These are phyloP conservation scores for Lactarius evosmus DNA, from an alignment of 768 basidiomycete genomes.

Conservation along the genomic window DNA sequence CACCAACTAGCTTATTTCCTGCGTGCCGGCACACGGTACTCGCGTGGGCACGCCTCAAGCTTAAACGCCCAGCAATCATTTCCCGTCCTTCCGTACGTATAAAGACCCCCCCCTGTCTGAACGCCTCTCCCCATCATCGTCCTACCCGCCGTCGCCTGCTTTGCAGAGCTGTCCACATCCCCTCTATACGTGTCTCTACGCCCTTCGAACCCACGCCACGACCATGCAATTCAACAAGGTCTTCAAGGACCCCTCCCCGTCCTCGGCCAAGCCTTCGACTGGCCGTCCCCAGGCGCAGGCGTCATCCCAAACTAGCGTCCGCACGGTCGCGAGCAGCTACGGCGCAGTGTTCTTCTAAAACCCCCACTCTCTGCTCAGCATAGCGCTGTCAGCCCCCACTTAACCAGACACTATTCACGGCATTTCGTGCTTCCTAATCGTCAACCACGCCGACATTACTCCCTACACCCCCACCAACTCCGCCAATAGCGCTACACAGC, in stretches of 20 bases:
- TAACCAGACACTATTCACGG: not conserved
- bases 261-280: conserved; percentile 15
- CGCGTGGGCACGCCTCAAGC: conserved; percentile 7
- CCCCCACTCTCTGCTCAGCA: not conserved
- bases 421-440: not conserved
- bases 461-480: not conserved
- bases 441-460: not conserved
- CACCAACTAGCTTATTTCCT: not conserved
- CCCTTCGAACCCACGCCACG: not conserved
- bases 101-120: conserved; percentile 13
- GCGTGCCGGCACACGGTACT: conserved; percentile 13
- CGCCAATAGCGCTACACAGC: not conserved
- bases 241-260: conserved; percentile 22
- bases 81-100: conserved; percentile 11
- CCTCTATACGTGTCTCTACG: not conserved
- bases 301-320: conserved; percentile 19
- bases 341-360: conserved; percentile 24
- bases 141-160: not conserved
- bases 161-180: not conserved
- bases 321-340: conserved; percentile 20
- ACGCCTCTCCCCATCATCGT: not conserved
- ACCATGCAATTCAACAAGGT: conserved; percentile 13
- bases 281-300: conserved; percentile 18
- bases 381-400: not conserved
- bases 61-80: conserved; percentile 20